phyloP scores from a whole-genome alignment of 129 eudicot species.

The Rutidosis leptorrhynchoides region DNA sequence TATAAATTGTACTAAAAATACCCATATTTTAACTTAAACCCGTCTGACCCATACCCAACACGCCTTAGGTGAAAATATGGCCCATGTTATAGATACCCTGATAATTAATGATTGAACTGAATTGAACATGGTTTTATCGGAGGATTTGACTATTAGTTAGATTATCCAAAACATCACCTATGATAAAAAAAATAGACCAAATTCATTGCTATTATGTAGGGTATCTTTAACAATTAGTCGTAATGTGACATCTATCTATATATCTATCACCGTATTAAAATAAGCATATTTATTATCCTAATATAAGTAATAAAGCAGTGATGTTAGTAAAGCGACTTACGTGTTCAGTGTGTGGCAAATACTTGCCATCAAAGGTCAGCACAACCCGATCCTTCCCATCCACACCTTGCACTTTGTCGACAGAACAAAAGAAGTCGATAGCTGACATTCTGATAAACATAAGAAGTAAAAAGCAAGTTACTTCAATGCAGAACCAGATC shows the following conservation, averaged over 20 bases:
- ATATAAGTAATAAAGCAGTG: background rate
- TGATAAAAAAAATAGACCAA: background rate
- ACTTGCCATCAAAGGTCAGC: constrained; percentile 90
- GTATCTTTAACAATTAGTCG: background rate
- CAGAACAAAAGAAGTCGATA: constrained; percentile 92
- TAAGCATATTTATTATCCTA: background rate
- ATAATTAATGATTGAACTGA: too few relatives aligned
- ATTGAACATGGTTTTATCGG: too few relatives aligned
- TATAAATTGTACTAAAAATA: background rate
- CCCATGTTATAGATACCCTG: too few relatives aligned
- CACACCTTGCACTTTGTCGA: constrained; percentile 87
- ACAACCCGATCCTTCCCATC: constrained; percentile 97
- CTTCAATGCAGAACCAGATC: background rate
- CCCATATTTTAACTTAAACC: background rate
- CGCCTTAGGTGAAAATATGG: too few relatives aligned
- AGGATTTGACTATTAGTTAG: background rate
- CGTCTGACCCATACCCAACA: background rate
- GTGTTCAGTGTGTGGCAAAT: constrained; percentile 83
- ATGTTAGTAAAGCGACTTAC: constrained; percentile 39
- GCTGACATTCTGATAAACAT: constrained; percentile 77
- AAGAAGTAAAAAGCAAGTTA: constrained; percentile 1
- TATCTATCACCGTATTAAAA: background rate
- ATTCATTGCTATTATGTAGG: background rate
- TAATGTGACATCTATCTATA: background rate
- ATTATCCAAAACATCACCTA: background rate